Evolutionary conservation across 2,329 filamentous ascomycete species (phyloP).

Genomic region (Cladophialophora exuberans): DNA sequence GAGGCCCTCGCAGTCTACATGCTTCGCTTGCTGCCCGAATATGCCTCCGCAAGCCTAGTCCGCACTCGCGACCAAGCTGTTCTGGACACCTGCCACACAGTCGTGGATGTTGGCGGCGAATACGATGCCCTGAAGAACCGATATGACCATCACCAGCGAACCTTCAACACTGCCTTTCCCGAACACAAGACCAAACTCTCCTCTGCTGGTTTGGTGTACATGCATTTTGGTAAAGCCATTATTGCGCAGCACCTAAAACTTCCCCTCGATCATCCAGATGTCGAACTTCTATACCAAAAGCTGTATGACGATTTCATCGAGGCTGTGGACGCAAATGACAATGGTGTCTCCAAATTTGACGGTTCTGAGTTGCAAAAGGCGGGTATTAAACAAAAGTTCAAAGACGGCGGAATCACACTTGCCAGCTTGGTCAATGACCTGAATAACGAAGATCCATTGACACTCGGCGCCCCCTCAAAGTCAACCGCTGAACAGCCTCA

Average conservation of each 20-base stretch:
- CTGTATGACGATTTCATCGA: slow-evolving; percentile 93
- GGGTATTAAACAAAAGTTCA: slow-evolving; percentile 79
- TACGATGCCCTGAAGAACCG: slow-evolving; percentile 78
- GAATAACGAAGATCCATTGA: slow-evolving; percentile 65
- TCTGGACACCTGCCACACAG: slow-evolving; percentile 84
- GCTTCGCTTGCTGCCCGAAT: slow-evolving; percentile 84
- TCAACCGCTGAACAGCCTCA: slow-evolving; percentile 60
- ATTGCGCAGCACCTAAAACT: slow-evolving; percentile 69
- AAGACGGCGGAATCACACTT: slow-evolving; percentile 79
- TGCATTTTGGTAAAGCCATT: slow-evolving; percentile 89
- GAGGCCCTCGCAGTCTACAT: slow-evolving; percentile 97
- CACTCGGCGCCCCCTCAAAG: slow-evolving; percentile 50
- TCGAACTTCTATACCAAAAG: slow-evolving; percentile 79
- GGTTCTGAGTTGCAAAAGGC: slow-evolving; percentile 68
- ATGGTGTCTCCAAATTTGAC: slow-evolving; percentile 85
- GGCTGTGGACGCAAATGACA: slow-evolving; percentile 96
- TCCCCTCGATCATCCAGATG: slow-evolving; percentile 65
- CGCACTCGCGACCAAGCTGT: slow-evolving; percentile 83
- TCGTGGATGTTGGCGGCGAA: slow-evolving; percentile 96
- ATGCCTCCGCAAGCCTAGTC: slow-evolving; percentile 72
- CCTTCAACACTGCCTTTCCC: slow-evolving; percentile 84
- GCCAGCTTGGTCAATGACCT: slow-evolving; percentile 79
- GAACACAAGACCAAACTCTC: slow-evolving; percentile 84
- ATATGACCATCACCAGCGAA: slow-evolving; percentile 97
- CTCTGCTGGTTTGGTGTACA: slow-evolving; percentile 89